Evolutionary conservation across 257 asterid species (phyloP), one percentile per base, ranked within the genome.

Genomic region (Ocimum tenuiflorum): DNA sequence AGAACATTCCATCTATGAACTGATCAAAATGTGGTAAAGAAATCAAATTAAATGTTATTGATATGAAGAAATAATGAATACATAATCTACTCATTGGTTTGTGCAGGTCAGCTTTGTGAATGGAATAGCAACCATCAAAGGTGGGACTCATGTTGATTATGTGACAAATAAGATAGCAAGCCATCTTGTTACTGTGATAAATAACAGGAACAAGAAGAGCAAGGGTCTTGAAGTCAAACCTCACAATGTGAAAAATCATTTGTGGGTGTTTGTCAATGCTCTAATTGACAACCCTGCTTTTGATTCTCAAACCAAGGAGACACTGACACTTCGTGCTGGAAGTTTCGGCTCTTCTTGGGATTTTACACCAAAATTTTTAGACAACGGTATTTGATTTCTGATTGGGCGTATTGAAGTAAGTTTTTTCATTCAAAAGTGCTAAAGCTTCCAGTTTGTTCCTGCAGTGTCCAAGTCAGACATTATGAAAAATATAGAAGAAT

Each of bases 211-310:
- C 79, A 94, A 80, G 87, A 92, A 89, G 80, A 79, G 73, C 75
- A 86, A 86, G 80, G 78, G 79, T 27, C 82, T 88, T 63, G 89
- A 85, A 51, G 61, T 87, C 31, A 90, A 92, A 77, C 86, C 96
- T 59, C 95, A 88, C 47, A 60, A 87, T 11, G 97, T 94, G 48
- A 94, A 85, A 78, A 94, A 78, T 73, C 96, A 90, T 80, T 68
- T 94, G 59, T 94, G 99, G 97, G 91, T 94, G 19, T 94, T 94
- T 80, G 99, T 94, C 79, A 94, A 90, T 81, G 90, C 96, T 20
- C 99, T 94, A 18, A 90, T 94, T 79, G 97, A 88, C 90, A 94
- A 94, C 72, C 97, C 97, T 22, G 97, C 99, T 38, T 92, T 92
- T 78, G 99, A 92, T 83, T 92, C 97, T 52, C 99, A 94, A 86